Conservation (phyloP, 352 stramenopile species). For the Globisporangium camurandrum region DNA sequence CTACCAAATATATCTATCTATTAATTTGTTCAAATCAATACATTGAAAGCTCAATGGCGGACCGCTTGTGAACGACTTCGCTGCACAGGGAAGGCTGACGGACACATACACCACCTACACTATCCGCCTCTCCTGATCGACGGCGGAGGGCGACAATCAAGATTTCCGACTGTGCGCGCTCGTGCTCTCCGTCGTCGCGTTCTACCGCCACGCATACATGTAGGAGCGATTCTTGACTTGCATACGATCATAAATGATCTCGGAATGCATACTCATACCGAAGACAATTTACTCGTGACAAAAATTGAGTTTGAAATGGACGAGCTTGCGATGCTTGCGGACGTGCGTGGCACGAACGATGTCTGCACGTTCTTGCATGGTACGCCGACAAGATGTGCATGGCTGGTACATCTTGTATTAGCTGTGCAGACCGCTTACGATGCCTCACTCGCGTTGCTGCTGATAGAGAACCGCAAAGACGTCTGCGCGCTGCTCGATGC, state of each 20-base stretch:
- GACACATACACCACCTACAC: not conserved
- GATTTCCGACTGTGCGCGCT: constrained; percentile 46
- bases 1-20: too few relatives aligned
- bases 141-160: constrained; percentile 35
- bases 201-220: constrained; percentile 18
- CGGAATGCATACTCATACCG: too few relatives aligned
- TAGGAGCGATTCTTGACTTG: not conserved
- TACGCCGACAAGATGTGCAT: not conserved
- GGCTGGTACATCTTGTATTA: not conserved
- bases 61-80: too few relatives aligned
- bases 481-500: constrained; percentile 20
- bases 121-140: not conserved
- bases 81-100: not conserved
- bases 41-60: too few relatives aligned
- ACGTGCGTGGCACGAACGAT: constrained; percentile 30
- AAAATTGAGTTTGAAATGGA: too few relatives aligned
- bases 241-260: too few relatives aligned
- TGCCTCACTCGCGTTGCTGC: not conserved
- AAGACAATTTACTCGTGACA: too few relatives aligned
- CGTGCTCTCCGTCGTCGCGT: constrained; percentile 41
- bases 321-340: constrained; percentile 22
- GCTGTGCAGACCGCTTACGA: not conserved
- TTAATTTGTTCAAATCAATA: too few relatives aligned
- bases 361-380: constrained; percentile 35
- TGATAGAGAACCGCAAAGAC: constrained; percentile 30